Evolutionary conservation across 345 rosid genomes (phyloP).

Genomic region (Hibiscus tridactylites): DNA sequence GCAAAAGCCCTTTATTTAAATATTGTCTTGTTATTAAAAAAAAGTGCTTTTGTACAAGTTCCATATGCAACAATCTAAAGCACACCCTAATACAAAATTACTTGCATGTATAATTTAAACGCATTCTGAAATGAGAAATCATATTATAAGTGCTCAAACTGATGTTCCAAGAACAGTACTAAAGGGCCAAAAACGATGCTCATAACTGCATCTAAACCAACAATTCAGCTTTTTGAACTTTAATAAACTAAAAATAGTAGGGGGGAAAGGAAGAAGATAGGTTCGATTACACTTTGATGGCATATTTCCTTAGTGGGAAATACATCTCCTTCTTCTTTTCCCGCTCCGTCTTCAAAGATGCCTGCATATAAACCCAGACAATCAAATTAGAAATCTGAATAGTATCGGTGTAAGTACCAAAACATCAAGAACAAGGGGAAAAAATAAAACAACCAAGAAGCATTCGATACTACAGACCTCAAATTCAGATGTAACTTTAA

Average conservation of each 20-base stretch:
- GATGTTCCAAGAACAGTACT: not conserved
- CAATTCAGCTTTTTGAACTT: not conserved
- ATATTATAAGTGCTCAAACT: not conserved
- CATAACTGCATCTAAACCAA: not conserved
- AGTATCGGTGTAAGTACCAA: not conserved
- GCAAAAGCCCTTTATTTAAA: too few relatives aligned
- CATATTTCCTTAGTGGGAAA: conserved; percentile 78
- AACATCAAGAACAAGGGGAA: not conserved
- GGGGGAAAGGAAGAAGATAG: not conserved
- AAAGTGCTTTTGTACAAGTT: too few relatives aligned
- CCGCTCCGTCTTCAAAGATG: conserved; percentile 64
- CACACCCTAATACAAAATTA: too few relatives aligned
- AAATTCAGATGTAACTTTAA: not conserved
- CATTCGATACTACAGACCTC: not conserved
- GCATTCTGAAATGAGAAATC: not conserved
- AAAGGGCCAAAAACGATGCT: not conserved
- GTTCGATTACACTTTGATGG: conserved; percentile 62
- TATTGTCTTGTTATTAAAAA: too few relatives aligned
- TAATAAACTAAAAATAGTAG: not conserved
- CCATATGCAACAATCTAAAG: too few relatives aligned
- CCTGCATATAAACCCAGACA: conserved; percentile 24
- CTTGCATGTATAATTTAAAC: not conserved
- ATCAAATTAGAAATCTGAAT: not conserved
- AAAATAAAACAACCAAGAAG: too few relatives aligned
- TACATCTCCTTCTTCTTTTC: conserved; percentile 82